phyloP scores from a whole-genome alignment of 176 grass and related monocot genomes.

The sorghum (Sorghum bicolor) region DNA sequence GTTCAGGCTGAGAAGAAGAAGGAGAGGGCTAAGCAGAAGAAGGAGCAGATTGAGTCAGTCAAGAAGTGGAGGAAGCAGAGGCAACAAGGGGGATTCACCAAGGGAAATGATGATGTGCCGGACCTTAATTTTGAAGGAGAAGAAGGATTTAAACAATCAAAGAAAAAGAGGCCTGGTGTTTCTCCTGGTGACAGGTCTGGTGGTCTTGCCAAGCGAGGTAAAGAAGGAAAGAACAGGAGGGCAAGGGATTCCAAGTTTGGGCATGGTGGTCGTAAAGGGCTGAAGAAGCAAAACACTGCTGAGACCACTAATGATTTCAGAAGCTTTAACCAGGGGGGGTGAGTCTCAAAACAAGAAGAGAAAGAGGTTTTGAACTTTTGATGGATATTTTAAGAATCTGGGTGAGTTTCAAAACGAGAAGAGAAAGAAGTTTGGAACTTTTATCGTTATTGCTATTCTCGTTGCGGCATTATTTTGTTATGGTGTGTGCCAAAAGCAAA shows the following conservation, averaged over 20 bases:
- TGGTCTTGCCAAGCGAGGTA: slow-evolving; percentile 53
- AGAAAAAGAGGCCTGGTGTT: slow-evolving; percentile 62
- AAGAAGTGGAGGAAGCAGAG: slow-evolving; percentile 99
- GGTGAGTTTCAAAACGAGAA: slow-evolving; percentile 40
- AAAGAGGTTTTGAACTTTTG: slow-evolving; percentile 37
- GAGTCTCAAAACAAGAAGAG: slow-evolving; percentile 49
- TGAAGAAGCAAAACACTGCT: slow-evolving; percentile 86
- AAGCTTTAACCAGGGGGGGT: slow-evolving; percentile 52
- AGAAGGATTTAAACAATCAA: slow-evolving; percentile 50
- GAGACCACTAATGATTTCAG: slow-evolving; percentile 77
- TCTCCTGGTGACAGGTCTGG: slow-evolving; percentile 71
- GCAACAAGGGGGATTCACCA: slow-evolving; percentile 68
- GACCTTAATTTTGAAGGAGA: slow-evolving; percentile 61
- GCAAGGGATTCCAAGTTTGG: slow-evolving; percentile 70
- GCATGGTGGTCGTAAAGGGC: slow-evolving; percentile 77
- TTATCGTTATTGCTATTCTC: not conserved
- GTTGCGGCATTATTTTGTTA: not conserved
- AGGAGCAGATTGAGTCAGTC: slow-evolving; percentile 90
- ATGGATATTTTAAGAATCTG: slow-evolving; percentile 4
- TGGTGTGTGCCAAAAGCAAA: slow-evolving; percentile 11
- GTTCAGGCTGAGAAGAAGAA: slow-evolving; percentile 75
- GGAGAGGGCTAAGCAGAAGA: slow-evolving; percentile 83
- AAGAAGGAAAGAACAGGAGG: slow-evolving; percentile 54
- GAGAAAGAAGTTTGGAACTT: slow-evolving; percentile 37
- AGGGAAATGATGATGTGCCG: slow-evolving; percentile 48